Percentiles rank a stretch among this genome's conserved stretches.
These are phyloP conservation scores for Dentipellis sp. DNA, from an alignment of 768 basidiomycete genomes.

Conservation along the genomic window DNA sequence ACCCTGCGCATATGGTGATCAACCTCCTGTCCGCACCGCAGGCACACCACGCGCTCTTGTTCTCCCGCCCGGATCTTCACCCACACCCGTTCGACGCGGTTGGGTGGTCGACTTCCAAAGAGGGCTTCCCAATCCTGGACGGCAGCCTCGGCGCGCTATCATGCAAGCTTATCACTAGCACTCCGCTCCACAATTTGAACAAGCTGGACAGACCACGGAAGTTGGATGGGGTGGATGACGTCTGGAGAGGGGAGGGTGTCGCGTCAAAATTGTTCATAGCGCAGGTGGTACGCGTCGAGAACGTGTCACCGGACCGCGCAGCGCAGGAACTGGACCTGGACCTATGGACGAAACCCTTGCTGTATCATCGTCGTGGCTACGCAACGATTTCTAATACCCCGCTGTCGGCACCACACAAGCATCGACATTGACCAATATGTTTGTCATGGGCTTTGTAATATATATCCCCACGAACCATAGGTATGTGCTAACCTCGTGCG, in stretches of 20 bases:
- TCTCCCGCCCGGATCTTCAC: conserved; percentile 65
- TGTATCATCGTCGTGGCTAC: conserved; percentile 57
- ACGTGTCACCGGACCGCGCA: conserved; percentile 21
- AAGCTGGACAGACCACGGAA: conserved; percentile 21
- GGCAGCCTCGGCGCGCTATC: conserved; percentile 62
- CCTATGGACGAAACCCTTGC: conserved; percentile 38
- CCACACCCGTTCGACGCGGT: conserved; percentile 45
- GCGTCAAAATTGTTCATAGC: conserved; percentile 77
- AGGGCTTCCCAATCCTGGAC: conserved; percentile 51
- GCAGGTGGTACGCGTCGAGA: conserved; percentile 56
- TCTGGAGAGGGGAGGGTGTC: conserved; percentile 24
- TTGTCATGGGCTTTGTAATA: too few species aligned
- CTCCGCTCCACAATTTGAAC: conserved; percentile 52
- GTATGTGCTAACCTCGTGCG: too few species aligned
- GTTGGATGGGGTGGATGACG: conserved; percentile 9
- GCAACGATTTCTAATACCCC: conserved; percentile 31
- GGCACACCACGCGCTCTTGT: conserved; percentile 48
- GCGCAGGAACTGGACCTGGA: conserved; percentile 11
- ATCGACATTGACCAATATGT: too few species aligned
- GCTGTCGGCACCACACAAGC: not conserved
- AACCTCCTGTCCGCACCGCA: conserved; percentile 73
- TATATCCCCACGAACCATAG: too few species aligned
- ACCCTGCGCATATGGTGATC: conserved; percentile 53
- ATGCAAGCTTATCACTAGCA: conserved; percentile 57
- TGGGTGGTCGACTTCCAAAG: conserved; percentile 32